Evolutionary conservation across 2,329 filamentous ascomycete genomes (phyloP), one percentile per base, ranked within the genome.

Genomic region (Ophiostoma ips): DNA sequence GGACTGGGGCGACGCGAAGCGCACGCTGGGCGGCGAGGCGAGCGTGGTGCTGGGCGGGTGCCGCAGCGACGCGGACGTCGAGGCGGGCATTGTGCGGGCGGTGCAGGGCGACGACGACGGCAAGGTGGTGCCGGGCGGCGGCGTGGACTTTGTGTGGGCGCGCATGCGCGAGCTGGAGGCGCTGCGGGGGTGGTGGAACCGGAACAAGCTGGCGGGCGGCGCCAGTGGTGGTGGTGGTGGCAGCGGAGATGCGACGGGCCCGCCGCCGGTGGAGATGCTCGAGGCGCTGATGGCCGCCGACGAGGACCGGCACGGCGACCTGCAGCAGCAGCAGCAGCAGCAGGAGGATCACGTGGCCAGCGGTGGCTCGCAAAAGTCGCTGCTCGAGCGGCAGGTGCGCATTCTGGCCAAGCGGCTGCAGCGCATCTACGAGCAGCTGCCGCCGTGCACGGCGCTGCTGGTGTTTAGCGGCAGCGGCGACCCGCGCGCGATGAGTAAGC

Each of bases 1-100:
- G 19, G 92, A 98, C 66, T 95, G 90, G 84, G 90, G 89, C 47
- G 83, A 88, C 53, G 84, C 86, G 13, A 68, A 69, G 49, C 75
- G 74, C 58, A 77, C 76, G 15, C 69, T 71, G 5, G 76, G 76
- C 46, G 70, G 67, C 41, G 74, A 74, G 40, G 76, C 79, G 4
- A 77, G 71, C 4, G 67, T 75, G 55, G 67, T 72, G 34, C 71
- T 83, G 38, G 62, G 66, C 19, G 61, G 65, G 15, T 82, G 79
- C 62, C 66, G 64, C 38, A 73, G 70, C 40, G 79, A 83, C 61
- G 74, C 78, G 35, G 76, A 82, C 13, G 75, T 79, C 11, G 65
- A 71, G 36, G 62, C 67, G 6, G 72, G 70, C 50, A 62, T 81
- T 18, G 66, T 81, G 51, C 75, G 79, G 46, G 77, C 78, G 19